phyloP scores from a whole-genome alignment of 2,329 filamentous ascomycete species.

The Colletotrichum cordylinicola region DNA sequence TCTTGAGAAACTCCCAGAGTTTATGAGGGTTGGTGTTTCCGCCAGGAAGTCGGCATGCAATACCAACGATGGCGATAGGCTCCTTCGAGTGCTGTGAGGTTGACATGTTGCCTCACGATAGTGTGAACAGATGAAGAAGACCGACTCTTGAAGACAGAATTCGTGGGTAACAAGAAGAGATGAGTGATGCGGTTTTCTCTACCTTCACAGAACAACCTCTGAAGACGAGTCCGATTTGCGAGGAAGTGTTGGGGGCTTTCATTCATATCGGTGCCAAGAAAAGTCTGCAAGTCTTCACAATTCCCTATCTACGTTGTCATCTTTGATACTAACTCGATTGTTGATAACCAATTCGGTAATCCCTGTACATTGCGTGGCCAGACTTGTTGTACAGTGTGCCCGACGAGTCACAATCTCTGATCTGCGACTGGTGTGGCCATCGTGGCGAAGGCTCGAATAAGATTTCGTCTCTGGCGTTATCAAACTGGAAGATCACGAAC shows the following conservation, averaged over 20 bases:
- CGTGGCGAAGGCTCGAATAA: neutral
- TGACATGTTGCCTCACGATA: neutral
- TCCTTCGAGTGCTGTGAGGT: neutral
- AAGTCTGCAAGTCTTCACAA: neutral
- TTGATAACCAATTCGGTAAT: neutral
- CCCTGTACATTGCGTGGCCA: neutral
- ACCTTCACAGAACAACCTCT: neutral
- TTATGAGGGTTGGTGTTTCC: conserved; percentile 32
- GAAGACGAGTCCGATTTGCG: neutral
- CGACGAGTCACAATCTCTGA: neutral
- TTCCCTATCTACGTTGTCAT: neutral
- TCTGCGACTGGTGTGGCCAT: neutral
- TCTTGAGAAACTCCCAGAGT: conserved; percentile 42
- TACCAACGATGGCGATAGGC: conserved; percentile 47
- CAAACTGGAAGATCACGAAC: neutral
- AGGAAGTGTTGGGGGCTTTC: neutral
- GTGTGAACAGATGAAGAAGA: neutral
- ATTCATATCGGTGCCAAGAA: neutral
- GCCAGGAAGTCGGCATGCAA: conserved; percentile 47
- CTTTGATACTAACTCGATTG: neutral
- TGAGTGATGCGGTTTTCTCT: neutral
- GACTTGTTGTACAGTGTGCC: neutral
- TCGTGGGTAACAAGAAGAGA: neutral
- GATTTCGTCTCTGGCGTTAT: neutral
- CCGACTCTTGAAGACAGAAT: neutral